These are phyloP conservation scores for Aspergillus proliferans DNA, from an alignment of 2,329 filamentous ascomycete species.

Conservation along the genomic window DNA sequence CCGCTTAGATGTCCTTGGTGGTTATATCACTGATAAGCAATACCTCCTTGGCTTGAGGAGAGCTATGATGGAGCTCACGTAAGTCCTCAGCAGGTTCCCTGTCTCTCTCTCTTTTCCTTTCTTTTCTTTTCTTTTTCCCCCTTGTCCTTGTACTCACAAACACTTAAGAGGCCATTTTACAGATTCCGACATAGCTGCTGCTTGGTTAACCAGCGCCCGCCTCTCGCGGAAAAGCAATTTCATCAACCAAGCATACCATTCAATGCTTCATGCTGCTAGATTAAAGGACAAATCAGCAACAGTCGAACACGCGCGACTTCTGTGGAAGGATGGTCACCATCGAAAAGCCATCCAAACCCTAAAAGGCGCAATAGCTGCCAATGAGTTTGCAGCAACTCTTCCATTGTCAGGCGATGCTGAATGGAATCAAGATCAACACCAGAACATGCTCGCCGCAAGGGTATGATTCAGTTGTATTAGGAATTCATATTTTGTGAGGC, in stretches of 20 bases:
- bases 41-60: constrained; percentile 81
- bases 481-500: background rate
- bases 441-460: constrained; percentile 47
- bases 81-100: background rate
- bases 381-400: constrained; percentile 59
- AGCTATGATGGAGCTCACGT: constrained; percentile 74
- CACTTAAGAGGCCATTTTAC: constrained; percentile 48
- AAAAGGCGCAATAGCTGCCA: constrained; percentile 74
- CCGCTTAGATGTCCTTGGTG: constrained; percentile 81
- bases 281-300: constrained; percentile 81
- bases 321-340: constrained; percentile 91
- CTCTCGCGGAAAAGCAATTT: constrained; percentile 81
- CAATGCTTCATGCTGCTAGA: constrained; percentile 79
- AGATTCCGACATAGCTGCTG: constrained; percentile 67
- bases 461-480: constrained; percentile 18
- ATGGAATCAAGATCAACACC: constrained; percentile 38
- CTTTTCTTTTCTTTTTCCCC: constrained; percentile 1
- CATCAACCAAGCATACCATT: constrained; percentile 84
- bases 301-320: constrained; percentile 85
- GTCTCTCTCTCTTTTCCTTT: too few species aligned
- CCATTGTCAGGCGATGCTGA: constrained; percentile 29
- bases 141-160: constrained; percentile 10
- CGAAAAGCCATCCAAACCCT: constrained; percentile 91
- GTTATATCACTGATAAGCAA: constrained; percentile 87
- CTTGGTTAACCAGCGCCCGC: constrained; percentile 80